phyloP scores from a whole-genome alignment of 176 grass and related monocot species.

The Oryza punctata region DNA sequence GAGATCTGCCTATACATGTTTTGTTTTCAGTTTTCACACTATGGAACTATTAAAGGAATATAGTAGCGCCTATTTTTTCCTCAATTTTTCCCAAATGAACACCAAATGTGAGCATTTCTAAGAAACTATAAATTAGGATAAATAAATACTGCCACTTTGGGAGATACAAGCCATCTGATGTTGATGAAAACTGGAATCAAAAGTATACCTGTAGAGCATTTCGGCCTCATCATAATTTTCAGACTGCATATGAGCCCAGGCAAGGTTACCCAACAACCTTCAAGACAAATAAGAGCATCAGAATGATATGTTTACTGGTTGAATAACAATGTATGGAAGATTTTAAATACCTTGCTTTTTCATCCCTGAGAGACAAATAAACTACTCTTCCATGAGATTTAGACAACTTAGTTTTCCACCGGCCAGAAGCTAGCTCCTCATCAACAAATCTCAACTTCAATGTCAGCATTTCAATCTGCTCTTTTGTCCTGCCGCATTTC shows the following conservation, averaged over 20 bases:
- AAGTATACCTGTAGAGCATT: slow-evolving; percentile 63
- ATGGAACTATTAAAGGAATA: neutral
- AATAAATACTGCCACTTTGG: neutral
- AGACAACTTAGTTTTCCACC: slow-evolving; percentile 62
- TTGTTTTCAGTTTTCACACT: neutral
- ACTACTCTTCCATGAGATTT: slow-evolving; percentile 66
- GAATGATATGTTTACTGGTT: slow-evolving; percentile 8
- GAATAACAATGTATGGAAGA: slow-evolving; percentile 4
- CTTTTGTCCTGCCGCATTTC: slow-evolving; percentile 73
- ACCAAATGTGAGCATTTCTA: slow-evolving; percentile 1
- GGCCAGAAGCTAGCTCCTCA: slow-evolving; percentile 71
- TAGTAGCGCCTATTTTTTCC: neutral
- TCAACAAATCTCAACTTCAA: slow-evolving; percentile 63
- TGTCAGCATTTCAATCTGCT: slow-evolving; percentile 67
- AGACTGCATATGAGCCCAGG: slow-evolving; percentile 70
- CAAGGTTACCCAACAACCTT: slow-evolving; percentile 72
- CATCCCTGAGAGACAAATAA: slow-evolving; percentile 61
- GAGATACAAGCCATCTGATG: neutral
- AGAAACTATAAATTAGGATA: neutral
- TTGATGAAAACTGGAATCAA: neutral
- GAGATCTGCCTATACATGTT: too few relatives aligned
- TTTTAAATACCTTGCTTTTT: slow-evolving; percentile 59
- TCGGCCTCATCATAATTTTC: slow-evolving; percentile 61
- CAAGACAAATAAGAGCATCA: slow-evolving; percentile 36
- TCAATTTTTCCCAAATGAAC: neutral